Percentiles rank a stretch among this genome's conserved stretches.
Conservation (phyloP, 2,329 filamentous ascomycete genomes). For the Fusarium pseudoanthophilum region DNA sequence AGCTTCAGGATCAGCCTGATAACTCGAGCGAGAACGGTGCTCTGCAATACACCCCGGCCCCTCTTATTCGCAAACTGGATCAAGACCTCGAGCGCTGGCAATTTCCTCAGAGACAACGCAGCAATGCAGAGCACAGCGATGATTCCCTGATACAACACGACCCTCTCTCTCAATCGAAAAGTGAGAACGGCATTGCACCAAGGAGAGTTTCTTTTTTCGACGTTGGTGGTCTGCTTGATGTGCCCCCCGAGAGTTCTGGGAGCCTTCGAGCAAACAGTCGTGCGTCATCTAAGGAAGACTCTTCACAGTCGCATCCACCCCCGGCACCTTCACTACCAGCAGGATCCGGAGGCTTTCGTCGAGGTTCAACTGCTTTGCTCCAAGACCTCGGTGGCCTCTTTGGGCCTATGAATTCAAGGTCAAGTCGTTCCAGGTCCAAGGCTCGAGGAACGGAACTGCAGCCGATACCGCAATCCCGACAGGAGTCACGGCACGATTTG, state of each 20-base stretch:
- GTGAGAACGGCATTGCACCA: conserved; percentile 33
- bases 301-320: conserved; percentile 49
- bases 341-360: conserved; percentile 56
- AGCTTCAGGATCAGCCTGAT: conserved; percentile 56
- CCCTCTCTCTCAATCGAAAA: conserved; percentile 45
- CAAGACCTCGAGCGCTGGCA: conserved; percentile 60
- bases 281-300: conserved; percentile 55
- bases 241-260: conserved; percentile 48
- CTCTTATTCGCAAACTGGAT: conserved; percentile 46
- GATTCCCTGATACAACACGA: conserved; percentile 55
- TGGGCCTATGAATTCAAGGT: conserved; percentile 52
- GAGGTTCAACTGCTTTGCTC: conserved; percentile 67
- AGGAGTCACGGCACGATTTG: conserved; percentile 48
- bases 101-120: conserved; percentile 55
- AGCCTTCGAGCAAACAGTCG: conserved; percentile 55
- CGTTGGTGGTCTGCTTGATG: conserved; percentile 78
- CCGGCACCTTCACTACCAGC: conserved; percentile 60
- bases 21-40: conserved; percentile 44
- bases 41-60: conserved; percentile 51
- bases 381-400: conserved; percentile 68
- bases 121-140: conserved; percentile 56
- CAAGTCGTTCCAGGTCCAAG: conserved; percentile 47
- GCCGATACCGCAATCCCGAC: conserved; percentile 56
- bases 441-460: conserved; percentile 57
- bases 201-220: conserved; percentile 82